A percentile compares a stretch with the other conserved stretches of the same genome.
Evolutionary conservation across 768 basidiomycete genomes (phyloP).

Genomic region (Rhodotorula kratochvilovae): DNA sequence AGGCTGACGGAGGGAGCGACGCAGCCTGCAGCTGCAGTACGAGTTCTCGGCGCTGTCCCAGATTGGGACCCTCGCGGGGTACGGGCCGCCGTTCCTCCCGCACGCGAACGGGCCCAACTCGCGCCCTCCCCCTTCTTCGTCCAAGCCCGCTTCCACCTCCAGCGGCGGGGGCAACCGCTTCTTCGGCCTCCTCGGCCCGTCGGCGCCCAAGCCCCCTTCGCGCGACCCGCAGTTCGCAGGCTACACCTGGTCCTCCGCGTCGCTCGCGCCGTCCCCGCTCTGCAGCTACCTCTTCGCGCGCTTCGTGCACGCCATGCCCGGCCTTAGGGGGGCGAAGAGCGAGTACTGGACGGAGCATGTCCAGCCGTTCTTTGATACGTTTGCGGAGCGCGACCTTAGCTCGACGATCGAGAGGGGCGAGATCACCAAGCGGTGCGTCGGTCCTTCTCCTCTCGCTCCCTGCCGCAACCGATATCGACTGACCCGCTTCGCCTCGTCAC

Average conservation of each 20-base stretch:
- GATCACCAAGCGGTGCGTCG: slow-evolving; percentile 32
- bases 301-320: slow-evolving; percentile 33
- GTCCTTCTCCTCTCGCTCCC: too few species aligned
- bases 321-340: slow-evolving; percentile 14
- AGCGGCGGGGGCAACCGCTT: neutral
- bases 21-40: slow-evolving; percentile 33
- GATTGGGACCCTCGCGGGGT: slow-evolving; percentile 28
- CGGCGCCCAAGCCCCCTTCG: too few species aligned
- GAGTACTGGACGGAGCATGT: slow-evolving; percentile 32
- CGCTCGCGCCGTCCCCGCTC: slow-evolving; percentile 20
- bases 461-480: neutral
- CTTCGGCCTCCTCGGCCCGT: neutral
- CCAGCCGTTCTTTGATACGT: slow-evolving; percentile 36
- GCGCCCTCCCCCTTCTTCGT: neutral
- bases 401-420: slow-evolving; percentile 32
- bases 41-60: slow-evolving; percentile 28
- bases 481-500: too few species aligned
- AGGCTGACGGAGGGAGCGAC: too few species aligned
- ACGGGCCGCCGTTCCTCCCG: slow-evolving; percentile 29
- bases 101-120: slow-evolving; percentile 36
- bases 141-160: too few species aligned
- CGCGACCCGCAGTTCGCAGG: slow-evolving; percentile 16
- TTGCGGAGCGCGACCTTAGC: slow-evolving; percentile 31
- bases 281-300: slow-evolving; percentile 34
- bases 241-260: slow-evolving; percentile 4